phyloP scores from a whole-genome alignment of 768 basidiomycete species.

The Russula griseocarnosa region DNA sequence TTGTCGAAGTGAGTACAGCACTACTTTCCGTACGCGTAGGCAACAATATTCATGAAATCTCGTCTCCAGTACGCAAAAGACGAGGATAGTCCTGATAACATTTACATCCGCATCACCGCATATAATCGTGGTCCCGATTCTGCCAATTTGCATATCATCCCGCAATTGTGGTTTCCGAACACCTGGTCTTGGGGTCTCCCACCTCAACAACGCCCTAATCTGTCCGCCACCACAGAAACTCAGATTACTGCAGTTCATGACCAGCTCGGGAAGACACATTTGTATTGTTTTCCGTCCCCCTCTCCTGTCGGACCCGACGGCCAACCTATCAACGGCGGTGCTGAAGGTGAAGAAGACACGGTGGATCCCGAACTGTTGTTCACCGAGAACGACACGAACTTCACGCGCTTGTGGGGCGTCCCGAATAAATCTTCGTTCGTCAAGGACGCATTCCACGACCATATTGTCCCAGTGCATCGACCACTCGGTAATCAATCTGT shows the following conservation, averaged over 20 bases:
- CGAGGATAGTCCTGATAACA: constrained; percentile 79
- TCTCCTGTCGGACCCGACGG: constrained; percentile 78
- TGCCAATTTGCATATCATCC: constrained; percentile 89
- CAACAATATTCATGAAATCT: constrained; percentile 7
- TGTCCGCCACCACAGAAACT: constrained; percentile 54
- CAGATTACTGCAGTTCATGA: constrained; percentile 72
- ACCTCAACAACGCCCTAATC: constrained; percentile 59
- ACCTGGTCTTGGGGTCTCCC: constrained; percentile 93
- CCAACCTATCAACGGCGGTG: constrained; percentile 43
- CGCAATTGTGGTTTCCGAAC: constrained; percentile 96
- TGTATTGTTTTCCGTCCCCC: constrained; percentile 90
- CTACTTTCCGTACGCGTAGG: neutral
- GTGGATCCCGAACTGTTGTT: constrained; percentile 86
- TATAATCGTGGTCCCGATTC: constrained; percentile 97
- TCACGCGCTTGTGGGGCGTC: constrained; percentile 82
- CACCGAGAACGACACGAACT: constrained; percentile 98
- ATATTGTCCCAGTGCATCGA: constrained; percentile 85
- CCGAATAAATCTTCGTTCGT: constrained; percentile 77
- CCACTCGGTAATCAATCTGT: constrained; percentile 40
- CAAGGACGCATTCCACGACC: constrained; percentile 98
- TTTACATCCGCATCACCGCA: constrained; percentile 90
- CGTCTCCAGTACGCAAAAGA: constrained; percentile 88
- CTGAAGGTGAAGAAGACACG: constrained; percentile 60
- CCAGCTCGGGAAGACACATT: constrained; percentile 65
- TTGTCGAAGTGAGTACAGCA: constrained; percentile 72